These are phyloP conservation scores for Ophiostoma himal-ulmi DNA, from an alignment of 2,329 filamentous ascomycete genomes.

Conservation along the genomic window DNA sequence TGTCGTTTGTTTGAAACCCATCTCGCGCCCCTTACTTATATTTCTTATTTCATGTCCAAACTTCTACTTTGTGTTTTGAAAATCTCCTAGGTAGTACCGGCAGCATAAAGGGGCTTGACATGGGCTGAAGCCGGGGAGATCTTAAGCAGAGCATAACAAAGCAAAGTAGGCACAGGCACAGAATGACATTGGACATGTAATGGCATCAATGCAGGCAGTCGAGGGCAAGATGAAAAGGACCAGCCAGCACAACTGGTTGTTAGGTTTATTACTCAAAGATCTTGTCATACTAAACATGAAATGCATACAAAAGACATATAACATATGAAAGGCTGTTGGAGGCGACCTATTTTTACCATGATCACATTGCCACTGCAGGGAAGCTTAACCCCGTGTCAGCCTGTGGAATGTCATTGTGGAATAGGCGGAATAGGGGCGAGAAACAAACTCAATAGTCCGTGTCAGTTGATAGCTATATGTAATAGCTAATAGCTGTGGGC, in stretches of 20 bases:
- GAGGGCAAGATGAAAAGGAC: neutral
- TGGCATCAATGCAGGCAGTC: neutral
- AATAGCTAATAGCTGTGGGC: too few relatives aligned
- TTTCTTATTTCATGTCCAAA: neutral
- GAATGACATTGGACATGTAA: neutral
- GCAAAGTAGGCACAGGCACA: neutral
- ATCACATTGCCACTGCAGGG: too few relatives aligned
- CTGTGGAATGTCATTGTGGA: neutral
- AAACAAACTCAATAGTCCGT: neutral
- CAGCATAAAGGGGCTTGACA: slow-evolving; percentile 12
- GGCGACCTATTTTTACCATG: too few relatives aligned
- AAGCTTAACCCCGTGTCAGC: neutral
- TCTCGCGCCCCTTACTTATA: slow-evolving; percentile 3
- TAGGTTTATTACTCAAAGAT: too few relatives aligned
- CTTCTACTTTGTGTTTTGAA: neutral
- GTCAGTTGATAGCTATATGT: neutral
- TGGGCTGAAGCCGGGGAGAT: neutral
- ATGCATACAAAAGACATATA: too few relatives aligned
- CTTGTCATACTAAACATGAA: too few relatives aligned
- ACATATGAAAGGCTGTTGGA: too few relatives aligned
- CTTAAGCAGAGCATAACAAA: neutral
- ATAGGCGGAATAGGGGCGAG: neutral
- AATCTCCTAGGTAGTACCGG: neutral
- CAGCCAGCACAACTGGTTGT: too few relatives aligned
- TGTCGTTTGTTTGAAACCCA: neutral